These are phyloP conservation scores for Suillus americanus DNA, from an alignment of 768 basidiomycete species.

Conservation along the genomic window DNA sequence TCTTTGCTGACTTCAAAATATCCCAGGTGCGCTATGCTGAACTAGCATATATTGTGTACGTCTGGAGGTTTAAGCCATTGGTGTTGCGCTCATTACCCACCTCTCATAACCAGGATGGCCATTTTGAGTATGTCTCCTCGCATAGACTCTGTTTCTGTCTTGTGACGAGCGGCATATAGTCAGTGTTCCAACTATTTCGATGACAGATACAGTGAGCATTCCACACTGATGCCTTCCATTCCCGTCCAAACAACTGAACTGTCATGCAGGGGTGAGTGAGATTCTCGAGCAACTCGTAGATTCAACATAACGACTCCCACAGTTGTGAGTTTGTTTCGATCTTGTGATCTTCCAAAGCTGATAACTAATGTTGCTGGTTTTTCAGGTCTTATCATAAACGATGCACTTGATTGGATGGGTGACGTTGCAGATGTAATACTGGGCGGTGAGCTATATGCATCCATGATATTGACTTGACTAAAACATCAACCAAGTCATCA, in stretches of 20 bases:
- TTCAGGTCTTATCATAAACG: neutral
- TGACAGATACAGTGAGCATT: neutral
- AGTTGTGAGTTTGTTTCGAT: neutral
- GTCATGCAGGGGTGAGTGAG: neutral
- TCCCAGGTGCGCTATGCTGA: neutral
- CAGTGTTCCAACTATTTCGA: neutral
- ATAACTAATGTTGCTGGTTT: neutral
- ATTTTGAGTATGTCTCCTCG: neutral
- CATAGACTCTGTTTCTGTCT: neutral
- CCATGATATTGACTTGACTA: neutral
- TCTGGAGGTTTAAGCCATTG: neutral
- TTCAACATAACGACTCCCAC: neutral
- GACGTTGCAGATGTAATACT: neutral
- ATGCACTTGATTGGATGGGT: neutral
- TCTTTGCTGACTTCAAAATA: neutral
- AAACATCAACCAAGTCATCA: neutral
- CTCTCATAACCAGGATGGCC: neutral
- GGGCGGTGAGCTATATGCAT: neutral
- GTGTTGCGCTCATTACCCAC: neutral
- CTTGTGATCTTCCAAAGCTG: neutral
- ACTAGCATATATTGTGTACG: neutral
- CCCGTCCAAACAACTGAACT: neutral
- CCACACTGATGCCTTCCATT: neutral
- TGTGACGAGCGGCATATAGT: neutral
- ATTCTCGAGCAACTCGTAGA: neutral